Conservation (phyloP, 768 basidiomycete species). For the Serendipita indica region DNA sequence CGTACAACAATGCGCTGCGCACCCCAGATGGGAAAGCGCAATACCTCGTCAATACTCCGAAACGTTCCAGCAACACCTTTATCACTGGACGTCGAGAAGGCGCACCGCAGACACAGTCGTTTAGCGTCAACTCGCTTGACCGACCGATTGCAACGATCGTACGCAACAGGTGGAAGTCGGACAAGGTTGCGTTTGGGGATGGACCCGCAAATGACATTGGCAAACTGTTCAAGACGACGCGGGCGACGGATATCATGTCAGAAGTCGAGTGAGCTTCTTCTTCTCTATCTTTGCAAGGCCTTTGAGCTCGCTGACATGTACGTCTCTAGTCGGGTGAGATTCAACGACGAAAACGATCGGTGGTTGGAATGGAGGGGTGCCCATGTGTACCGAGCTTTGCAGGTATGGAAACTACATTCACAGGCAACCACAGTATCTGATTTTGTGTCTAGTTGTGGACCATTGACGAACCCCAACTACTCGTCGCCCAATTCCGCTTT, state of each 20-base stretch:
- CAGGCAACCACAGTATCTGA: neutral
- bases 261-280: neutral
- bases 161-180: neutral
- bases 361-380: neutral
- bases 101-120: neutral
- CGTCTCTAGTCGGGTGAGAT: neutral
- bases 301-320: neutral
- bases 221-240: neutral
- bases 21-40: neutral
- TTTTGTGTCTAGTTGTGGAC: neutral
- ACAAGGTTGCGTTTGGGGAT: neutral
- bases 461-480: neutral
- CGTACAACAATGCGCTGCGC: neutral
- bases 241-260: neutral
- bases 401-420: neutral
- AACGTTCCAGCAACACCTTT: neutral
- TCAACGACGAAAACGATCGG: neutral
- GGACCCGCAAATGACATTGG: neutral
- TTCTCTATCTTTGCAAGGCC: neutral
- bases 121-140: neutral
- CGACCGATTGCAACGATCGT: neutral
- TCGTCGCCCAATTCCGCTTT: neutral
- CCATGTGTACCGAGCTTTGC: neutral
- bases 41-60: neutral
- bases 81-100: neutral